phyloP scores from a whole-genome alignment of 2,329 filamentous ascomycete species.

The Xylaria hypoxylon region DNA sequence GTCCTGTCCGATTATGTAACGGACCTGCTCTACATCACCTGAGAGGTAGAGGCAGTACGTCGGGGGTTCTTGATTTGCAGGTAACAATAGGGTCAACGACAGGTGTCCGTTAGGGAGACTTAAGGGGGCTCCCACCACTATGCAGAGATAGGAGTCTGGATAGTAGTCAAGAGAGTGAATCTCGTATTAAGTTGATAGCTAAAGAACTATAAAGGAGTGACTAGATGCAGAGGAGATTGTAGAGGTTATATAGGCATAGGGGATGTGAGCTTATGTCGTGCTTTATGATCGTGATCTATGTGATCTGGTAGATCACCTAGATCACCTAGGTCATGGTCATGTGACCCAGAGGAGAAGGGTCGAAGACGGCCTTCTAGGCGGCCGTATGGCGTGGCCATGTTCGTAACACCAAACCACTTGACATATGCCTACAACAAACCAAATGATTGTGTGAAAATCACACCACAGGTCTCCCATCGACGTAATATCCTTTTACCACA shows the following conservation, averaged over 20 bases:
- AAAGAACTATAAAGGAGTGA: not conserved
- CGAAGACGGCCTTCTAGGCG: too few relatives aligned
- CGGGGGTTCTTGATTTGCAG: not conserved
- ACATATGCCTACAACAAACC: too few relatives aligned
- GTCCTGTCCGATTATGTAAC: too few relatives aligned
- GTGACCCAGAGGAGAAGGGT: too few relatives aligned
- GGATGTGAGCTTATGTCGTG: too few relatives aligned
- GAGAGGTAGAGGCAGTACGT: not conserved
- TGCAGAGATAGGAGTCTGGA: not conserved
- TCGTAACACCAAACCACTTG: too few relatives aligned
- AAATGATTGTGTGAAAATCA: not conserved
- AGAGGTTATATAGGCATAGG: too few relatives aligned
- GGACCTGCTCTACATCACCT: not conserved
- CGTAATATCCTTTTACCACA: not conserved
- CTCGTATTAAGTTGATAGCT: not conserved
- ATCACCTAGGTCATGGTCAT: too few relatives aligned
- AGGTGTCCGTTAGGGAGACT: not conserved
- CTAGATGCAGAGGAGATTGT: not conserved
- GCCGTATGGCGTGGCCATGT: too few relatives aligned
- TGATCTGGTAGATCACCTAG: too few relatives aligned
- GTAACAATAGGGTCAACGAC: not conserved
- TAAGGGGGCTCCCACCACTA: constrained; percentile 1
- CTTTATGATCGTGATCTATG: too few relatives aligned
- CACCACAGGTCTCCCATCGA: too few relatives aligned
- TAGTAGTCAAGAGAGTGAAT: not conserved